Base-by-base conservation (phyloP, 2,329 filamentous ascomycete species). In the Epichloe uncinata region DNA sequence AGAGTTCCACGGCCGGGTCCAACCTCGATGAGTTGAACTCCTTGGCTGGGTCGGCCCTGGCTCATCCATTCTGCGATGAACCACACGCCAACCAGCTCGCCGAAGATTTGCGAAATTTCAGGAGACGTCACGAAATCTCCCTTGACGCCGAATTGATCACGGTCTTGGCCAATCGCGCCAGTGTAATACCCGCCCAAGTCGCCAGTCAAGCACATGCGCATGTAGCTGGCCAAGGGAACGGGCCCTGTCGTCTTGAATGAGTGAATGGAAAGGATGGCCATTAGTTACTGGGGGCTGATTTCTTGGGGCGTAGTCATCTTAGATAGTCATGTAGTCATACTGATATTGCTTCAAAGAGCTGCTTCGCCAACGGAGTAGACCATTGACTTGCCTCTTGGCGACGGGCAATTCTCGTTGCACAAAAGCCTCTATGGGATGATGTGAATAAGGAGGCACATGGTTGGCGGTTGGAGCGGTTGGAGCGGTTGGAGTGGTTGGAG, bases 101-200 rank as follows among this genome's bases (percentile, higher is more conserved):
- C 93, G 68, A 98, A 98, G 12, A 97, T 78, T 64, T 97, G 93
- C 1, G 90, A 96, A 59, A 98, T 97, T 67, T 98, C 93, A 0
- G 93, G 93, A 0, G 90, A 96, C 0, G 93, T 98, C 47, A 97
- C 84, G 63, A 98, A 98, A 67, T 98, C 93, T 26, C 93, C 93
- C 61, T 87, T 86, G 50, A 79, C 73, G n/a, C 93, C 93, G 59
- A 98, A 98, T 55, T 91, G 90, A 62, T 96, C 90, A 44, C 82
- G 78, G 18, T 77, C 82, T 52, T 79, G 69, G 8, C 76, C 75
- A 42, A 83, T 75, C 22, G 81, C 79, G 5, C 84, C 79, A 0
- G 89, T 97, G 69, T 98, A 98, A 71, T 98, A 98, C 49, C 93
- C 93, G 52, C 88, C 89, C 38, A 88, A 70, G 53, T 93, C 87